Percentiles rank a stretch among this genome's conserved stretches.
phyloP scores from a whole-genome alignment of 2,329 filamentous ascomycete species.

The Pestalotiopsis sp. region DNA sequence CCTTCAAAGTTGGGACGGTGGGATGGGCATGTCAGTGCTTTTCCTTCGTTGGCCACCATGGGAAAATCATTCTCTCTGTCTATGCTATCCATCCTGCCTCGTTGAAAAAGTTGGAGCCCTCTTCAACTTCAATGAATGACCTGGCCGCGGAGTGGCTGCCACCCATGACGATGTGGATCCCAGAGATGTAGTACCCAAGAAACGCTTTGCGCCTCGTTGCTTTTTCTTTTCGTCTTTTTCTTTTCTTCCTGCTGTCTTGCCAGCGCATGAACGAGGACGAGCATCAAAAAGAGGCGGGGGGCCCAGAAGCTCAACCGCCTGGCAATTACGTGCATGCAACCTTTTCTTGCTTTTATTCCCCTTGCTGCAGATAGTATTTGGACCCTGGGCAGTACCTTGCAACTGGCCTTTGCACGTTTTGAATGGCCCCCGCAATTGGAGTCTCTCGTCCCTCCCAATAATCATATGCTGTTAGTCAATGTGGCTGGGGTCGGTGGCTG shows the following conservation, averaged over 20 bases:
- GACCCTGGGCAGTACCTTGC: not conserved
- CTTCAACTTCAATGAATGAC: too few relatives aligned
- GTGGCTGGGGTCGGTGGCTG: not conserved
- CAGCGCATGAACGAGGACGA: not conserved
- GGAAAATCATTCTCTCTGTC: too few relatives aligned
- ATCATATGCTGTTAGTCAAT: not conserved
- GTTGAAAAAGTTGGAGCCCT: too few relatives aligned
- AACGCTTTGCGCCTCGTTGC: too few relatives aligned
- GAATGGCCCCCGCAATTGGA: not conserved
- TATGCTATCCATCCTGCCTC: too few relatives aligned
- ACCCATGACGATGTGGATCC: too few relatives aligned
- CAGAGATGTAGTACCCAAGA: too few relatives aligned
- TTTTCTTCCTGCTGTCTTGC: not conserved
- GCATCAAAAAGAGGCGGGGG: not conserved
- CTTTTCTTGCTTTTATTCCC: not conserved
- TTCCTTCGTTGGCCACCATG: too few relatives aligned
- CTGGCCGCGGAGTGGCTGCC: too few relatives aligned
- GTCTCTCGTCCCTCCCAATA: not conserved
- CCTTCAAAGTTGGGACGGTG: too few relatives aligned
- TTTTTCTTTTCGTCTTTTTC: not conserved
- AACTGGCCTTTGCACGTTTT: not conserved
- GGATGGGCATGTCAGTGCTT: too few relatives aligned
- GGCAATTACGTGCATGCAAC: not conserved
- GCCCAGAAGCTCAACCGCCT: not conserved
- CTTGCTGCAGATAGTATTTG: not conserved